These are phyloP conservation scores for Thraustotheca clavata DNA, from an alignment of 352 stramenopile genomes.

Conservation along the genomic window DNA sequence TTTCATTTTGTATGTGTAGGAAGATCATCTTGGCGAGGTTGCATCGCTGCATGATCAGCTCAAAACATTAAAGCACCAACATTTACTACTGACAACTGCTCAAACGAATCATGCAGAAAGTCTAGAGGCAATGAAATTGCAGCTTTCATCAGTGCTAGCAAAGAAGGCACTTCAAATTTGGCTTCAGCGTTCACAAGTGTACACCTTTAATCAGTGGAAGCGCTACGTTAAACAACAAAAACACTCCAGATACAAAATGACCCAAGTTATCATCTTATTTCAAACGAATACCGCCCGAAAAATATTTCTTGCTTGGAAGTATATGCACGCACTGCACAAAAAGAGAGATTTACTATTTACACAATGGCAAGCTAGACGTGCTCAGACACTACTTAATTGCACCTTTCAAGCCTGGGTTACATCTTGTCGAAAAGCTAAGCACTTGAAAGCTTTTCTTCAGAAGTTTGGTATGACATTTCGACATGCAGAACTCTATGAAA, in stretches of 20 bases:
- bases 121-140: neutral
- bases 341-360: neutral
- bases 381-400: neutral
- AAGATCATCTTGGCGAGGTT: neutral
- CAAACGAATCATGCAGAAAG: neutral
- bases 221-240: neutral
- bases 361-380: constrained; percentile 4
- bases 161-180: constrained; percentile 6
- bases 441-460: no score
- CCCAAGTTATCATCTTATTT: neutral
- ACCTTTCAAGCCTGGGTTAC: neutral
- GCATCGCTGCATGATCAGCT: neutral
- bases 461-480: no score
- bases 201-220: constrained; percentile 19
- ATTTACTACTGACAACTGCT: neutral
- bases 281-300: neutral
- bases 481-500: no score
- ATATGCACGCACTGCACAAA: neutral
- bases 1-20: neutral
- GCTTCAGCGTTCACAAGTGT: constrained; percentile 12
- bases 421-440: no score
- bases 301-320: constrained; percentile 5
- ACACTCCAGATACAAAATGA: neutral
- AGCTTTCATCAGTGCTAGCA: neutral
- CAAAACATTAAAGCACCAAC: neutral